Evolutionary conservation across 2,329 filamentous ascomycete species (phyloP).

Genomic region (Epichloe gansuensis): DNA sequence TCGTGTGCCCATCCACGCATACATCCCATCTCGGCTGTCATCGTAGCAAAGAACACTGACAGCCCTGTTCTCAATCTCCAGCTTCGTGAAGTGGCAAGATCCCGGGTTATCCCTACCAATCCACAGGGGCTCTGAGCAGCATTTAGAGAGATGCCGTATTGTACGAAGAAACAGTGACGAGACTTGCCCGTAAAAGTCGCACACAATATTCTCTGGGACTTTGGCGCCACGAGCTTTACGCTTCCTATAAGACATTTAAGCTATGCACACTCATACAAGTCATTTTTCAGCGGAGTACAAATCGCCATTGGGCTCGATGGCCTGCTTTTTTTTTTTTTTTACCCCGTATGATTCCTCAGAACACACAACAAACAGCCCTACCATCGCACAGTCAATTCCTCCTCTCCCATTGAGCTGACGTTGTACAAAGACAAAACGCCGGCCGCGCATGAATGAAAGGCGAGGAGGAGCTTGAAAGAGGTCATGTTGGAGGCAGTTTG

Average conservation of each 20-base stretch:
- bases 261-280: background rate
- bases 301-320: background rate
- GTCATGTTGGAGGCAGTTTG: background rate
- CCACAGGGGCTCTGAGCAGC: conserved; percentile 3
- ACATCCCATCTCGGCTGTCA: background rate
- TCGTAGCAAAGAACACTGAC: conserved; percentile 3
- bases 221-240: background rate
- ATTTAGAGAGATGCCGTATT: background rate
- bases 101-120: conserved; percentile 6
- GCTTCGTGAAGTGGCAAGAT: background rate
- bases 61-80: conserved; percentile 3
- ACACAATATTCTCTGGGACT: background rate
- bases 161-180: background rate
- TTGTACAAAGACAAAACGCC: background rate
- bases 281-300: background rate
- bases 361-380: background rate
- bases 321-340: background rate
- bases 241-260: background rate
- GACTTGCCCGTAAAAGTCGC: background rate
- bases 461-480: background rate
- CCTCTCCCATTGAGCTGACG: background rate
- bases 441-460: background rate
- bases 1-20: background rate
- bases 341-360: conserved; percentile 1
- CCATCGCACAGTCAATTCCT: background rate